Conservation (phyloP, 345 rosid genomes). For the Ceriops zippeliana region DNA sequence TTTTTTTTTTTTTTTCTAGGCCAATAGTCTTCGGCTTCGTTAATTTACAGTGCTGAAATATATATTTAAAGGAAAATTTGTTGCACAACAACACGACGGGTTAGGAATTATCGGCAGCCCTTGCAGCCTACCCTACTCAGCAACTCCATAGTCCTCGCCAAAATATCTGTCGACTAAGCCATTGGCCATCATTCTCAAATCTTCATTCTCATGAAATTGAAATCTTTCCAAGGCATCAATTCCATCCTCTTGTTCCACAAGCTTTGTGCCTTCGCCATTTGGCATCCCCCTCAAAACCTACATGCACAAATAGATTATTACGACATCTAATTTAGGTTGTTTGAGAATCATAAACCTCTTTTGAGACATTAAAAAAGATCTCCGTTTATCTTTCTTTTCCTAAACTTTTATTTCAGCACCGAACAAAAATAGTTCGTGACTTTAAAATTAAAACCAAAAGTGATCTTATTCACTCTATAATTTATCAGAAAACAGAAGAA, state of each 20-base stretch:
- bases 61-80: not conserved
- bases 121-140: conserved; percentile 27
- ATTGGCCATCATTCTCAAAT: conserved; percentile 90
- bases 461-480: too few species aligned
- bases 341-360: too few species aligned
- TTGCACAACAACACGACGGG: too few species aligned
- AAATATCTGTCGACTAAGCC: conserved; percentile 82
- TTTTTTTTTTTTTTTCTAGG: not conserved
- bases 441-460: too few species aligned
- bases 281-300: conserved; percentile 96
- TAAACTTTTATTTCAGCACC: too few species aligned
- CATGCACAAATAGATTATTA: not conserved
- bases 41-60: not conserved
- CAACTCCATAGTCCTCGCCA: conserved; percentile 82
- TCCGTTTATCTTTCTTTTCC: too few species aligned
- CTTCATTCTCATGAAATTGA: conserved; percentile 95
- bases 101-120: not conserved
- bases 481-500: too few species aligned
- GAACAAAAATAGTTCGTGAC: too few species aligned
- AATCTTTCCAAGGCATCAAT: conserved; percentile 94
- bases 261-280: conserved; percentile 73
- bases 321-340: not conserved
- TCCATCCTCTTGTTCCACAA: conserved; percentile 91
- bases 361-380: too few species aligned
- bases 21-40: not conserved